These are phyloP conservation scores for Mycena rebaudengoi DNA, from an alignment of 768 basidiomycete genomes.

Conservation along the genomic window DNA sequence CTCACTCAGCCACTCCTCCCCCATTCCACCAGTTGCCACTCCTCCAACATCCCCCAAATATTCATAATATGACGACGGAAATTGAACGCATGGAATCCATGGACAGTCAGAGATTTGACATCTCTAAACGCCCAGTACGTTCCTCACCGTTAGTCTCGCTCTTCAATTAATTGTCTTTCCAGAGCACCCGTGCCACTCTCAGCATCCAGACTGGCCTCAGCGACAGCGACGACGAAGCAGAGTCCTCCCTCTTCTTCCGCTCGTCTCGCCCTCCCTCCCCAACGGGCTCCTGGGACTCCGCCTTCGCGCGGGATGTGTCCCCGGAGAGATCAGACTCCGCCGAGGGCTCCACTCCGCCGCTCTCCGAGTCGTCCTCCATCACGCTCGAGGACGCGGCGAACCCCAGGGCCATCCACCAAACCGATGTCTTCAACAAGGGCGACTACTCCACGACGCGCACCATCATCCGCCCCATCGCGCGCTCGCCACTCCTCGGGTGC, in stretches of 20 bases:
- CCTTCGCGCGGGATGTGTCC: background rate
- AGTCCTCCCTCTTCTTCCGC: background rate
- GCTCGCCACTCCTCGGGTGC: slow-evolving; percentile 28
- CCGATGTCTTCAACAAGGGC: slow-evolving; percentile 38
- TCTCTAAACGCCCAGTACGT: slow-evolving; percentile 10
- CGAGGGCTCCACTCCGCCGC: slow-evolving; percentile 7
- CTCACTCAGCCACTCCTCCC: background rate
- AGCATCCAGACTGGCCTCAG: slow-evolving; percentile 13
- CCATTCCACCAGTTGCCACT: background rate
- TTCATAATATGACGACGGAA: slow-evolving; percentile 9
- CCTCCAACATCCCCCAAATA: background rate
- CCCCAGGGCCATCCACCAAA: background rate
- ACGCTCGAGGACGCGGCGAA: slow-evolving; percentile 7
- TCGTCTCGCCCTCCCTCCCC: background rate
- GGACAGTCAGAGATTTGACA: slow-evolving; percentile 19
- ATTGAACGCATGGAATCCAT: slow-evolving; percentile 16
- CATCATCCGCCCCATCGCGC: slow-evolving; percentile 44
- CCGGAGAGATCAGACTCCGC: background rate
- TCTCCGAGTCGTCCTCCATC: background rate
- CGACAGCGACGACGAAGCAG: background rate
- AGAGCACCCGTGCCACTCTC: slow-evolving; percentile 7
- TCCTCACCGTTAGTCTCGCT: background rate
- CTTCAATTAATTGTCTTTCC: background rate
- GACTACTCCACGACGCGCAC: slow-evolving; percentile 45
- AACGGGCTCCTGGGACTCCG: slow-evolving; percentile 7